phyloP scores from a whole-genome alignment of 1,284 basidiomycete species.

The Tausonia pullulans region DNA sequence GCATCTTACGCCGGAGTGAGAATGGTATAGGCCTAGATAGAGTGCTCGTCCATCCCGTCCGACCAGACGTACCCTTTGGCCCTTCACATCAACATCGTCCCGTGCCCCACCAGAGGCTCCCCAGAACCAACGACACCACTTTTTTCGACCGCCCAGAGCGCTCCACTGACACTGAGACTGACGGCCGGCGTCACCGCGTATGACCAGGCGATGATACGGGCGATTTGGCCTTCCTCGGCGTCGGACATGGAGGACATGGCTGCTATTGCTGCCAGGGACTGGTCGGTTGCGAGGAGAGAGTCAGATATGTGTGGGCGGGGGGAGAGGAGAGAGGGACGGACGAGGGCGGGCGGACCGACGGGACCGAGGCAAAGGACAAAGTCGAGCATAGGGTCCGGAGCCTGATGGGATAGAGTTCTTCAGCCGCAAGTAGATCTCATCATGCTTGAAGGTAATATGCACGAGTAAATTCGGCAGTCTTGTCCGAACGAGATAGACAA shows the following conservation, averaged over 20 bases:
- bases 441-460: no score
- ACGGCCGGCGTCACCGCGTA: conserved; percentile 28
- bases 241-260: conserved; percentile 24
- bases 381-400: conserved; percentile 23
- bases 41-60: no score
- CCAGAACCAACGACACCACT: no score
- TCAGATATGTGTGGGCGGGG: conserved; percentile 1
- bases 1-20: no score
- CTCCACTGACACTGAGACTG: not conserved
- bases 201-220: conserved; percentile 26
- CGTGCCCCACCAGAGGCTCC: no score
- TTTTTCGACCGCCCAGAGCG: no score
- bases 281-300: not conserved
- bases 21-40: no score
- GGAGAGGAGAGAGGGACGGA: conserved; percentile 14
- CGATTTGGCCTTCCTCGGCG: conserved; percentile 24
- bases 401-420: not conserved
- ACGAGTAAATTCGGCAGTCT: not conserved
- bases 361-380: conserved; percentile 29
- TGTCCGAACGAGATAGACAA: conserved; percentile 24
- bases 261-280: conserved; percentile 16
- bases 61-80: no score
- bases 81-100: no score
- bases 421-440: not conserved
- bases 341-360: conserved; percentile 31